Base-by-base conservation (phyloP, 352 stramenopile genomes). In the Globisporangium ultimum region DNA sequence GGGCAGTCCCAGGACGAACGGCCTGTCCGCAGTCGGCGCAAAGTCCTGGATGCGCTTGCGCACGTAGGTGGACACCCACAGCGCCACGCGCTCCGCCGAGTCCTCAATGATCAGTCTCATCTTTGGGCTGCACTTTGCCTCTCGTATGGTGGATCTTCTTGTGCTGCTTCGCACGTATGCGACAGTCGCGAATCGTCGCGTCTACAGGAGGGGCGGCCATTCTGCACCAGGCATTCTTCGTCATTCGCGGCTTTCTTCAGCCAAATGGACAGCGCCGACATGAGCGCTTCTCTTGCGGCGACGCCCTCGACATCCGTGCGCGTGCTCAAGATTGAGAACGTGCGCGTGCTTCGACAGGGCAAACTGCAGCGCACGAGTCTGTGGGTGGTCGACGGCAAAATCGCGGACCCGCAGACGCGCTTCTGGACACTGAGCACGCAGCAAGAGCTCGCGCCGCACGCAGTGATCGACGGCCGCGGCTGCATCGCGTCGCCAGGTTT, bases 81-180 rank as follows among this genome's bases (percentile, higher is more conserved):
- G 55, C 51, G 75, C 88, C 28, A 95, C 85, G 36, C 68, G 53
- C 20, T 80, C 71, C 20, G 73, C 63, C 55, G 84, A 76, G 43
- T 96, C 76, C 64, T 96, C 74, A 61, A 96, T 95, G 62, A 96
- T 88, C 64, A 96, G 66, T 2, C 85, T 77, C 87, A 96, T 96
- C 11, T 47, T 58, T 48, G 56, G 28, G 36, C 14, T 50, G 12
- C 12, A 13, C 17, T 24, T 20, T 34, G 22, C 21, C 3, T 17
- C 10, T 38, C 12, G 34, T 28, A 12, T n/a, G 24, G 9, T 52
- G 53, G 38, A 28, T 21, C 13, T 21, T 20, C 14, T 41, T 47
- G 18, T 38, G 55, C 40, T 45, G 14, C 47, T 53, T 53, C 20
- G 22, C 22, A 20, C 12, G 8, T 36, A 41, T 15, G 11, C 14